Percentiles rank a stretch among this genome's conserved stretches.
Evolutionary conservation across 257 asterid species (phyloP).

Genomic region (Henckelia pumila): DNA sequence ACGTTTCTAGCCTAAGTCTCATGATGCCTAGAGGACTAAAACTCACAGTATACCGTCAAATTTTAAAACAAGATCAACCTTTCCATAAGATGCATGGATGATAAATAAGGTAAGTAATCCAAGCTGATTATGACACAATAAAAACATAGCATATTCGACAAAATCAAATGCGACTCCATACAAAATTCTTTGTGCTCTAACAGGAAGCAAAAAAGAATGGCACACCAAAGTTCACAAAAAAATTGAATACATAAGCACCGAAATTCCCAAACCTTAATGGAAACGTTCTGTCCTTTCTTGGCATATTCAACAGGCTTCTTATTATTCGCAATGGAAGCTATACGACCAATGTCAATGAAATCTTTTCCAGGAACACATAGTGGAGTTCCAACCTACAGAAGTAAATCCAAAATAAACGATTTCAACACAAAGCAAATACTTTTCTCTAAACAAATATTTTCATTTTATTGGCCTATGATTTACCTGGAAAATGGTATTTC

Average conservation of each 20-base stretch:
- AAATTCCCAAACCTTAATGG: constrained; percentile 73
- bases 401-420: not conserved
- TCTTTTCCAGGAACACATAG: constrained; percentile 77
- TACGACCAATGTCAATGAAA: too few relatives aligned
- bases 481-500: too few relatives aligned
- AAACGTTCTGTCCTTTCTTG: constrained; percentile 84
- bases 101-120: too few relatives aligned
- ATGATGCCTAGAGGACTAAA: too few relatives aligned
- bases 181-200: not conserved
- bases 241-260: not conserved
- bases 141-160: too few relatives aligned
- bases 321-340: constrained; percentile 91
- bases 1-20: too few relatives aligned
- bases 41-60: too few relatives aligned
- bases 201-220: not conserved
- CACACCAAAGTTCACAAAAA: not conserved
- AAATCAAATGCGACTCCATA: not conserved
- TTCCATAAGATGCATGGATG: too few relatives aligned
- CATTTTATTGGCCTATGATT: too few relatives aligned
- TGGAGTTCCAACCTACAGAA: constrained; percentile 65
- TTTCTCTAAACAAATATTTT: too few relatives aligned
- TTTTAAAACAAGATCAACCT: too few relatives aligned
- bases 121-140: too few relatives aligned
- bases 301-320: constrained; percentile 87
- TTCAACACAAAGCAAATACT: not conserved